Conservation (phyloP, 345 rosid species). For the Eucalyptus cloeziana region DNA sequence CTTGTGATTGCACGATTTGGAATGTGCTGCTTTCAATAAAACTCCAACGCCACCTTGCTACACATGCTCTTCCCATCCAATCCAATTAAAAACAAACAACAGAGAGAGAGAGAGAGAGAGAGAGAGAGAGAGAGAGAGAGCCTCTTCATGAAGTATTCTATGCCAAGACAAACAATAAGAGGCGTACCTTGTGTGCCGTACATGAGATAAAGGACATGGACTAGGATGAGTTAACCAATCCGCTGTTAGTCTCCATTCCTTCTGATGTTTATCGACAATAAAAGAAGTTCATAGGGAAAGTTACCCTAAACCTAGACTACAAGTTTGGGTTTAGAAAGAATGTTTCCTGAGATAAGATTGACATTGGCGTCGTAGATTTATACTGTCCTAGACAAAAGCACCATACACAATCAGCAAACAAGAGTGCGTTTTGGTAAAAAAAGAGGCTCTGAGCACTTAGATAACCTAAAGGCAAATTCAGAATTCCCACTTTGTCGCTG, state of each 20-base stretch:
- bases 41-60: background rate
- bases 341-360: background rate
- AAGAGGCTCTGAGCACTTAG: background rate
- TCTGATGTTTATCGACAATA: background rate
- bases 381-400: background rate
- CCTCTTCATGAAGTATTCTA: background rate
- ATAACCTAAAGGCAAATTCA: background rate
- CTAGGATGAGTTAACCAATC: background rate
- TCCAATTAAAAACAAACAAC: background rate
- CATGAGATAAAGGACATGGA: background rate
- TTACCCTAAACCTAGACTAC: background rate
- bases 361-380: background rate
- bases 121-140: background rate
- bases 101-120: background rate
- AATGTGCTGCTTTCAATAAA: background rate
- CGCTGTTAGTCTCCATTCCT: background rate
- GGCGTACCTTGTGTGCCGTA: background rate
- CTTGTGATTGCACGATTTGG: background rate
- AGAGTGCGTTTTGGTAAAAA: background rate
- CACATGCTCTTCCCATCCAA: background rate
- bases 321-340: background rate
- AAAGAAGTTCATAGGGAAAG: background rate
- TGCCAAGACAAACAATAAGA: background rate
- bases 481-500: constrained; percentile 26
- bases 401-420: background rate